Evolutionary conservation across 169 alveolate genomes (phyloP).

Genomic region (Cryptosporidium ryanae): DNA sequence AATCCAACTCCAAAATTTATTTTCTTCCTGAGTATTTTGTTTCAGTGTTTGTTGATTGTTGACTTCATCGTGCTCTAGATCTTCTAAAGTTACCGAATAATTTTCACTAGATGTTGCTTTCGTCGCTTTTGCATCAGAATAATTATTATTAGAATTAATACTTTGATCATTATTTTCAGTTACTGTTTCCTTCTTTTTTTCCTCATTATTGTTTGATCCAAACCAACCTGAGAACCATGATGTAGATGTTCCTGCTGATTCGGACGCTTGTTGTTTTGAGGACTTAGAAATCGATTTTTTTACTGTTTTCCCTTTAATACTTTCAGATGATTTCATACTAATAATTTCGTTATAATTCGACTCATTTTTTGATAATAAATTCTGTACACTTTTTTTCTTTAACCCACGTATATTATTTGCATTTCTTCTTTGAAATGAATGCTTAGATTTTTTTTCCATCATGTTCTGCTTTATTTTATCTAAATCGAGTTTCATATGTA

Average conservation of each 20-base stretch:
- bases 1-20: conserved; percentile 50
- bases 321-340: not conserved
- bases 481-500: conserved; percentile 52
- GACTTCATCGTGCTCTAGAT: conserved; percentile 1
- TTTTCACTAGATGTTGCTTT: conserved; percentile 59
- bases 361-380: not conserved
- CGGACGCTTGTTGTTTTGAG: conserved; percentile 31
- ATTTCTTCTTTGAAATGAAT: not conserved
- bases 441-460: not conserved
- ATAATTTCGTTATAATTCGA: too few relatives aligned
- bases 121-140: conserved; percentile 60
- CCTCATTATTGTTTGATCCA: not conserved
- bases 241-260: not conserved
- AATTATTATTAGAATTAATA: not conserved
- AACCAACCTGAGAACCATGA: conserved; percentile 67
- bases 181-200: not conserved
- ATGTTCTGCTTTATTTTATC: conserved; percentile 16
- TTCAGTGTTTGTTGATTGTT: not conserved
- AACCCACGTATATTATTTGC: conserved; percentile 42
- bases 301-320: conserved; percentile 3
- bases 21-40: not conserved
- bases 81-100: not conserved
- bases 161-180: not conserved
- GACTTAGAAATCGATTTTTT: conserved; percentile 44
- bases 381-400: conserved; percentile 7